Evolutionary conservation across 2,329 filamentous ascomycete genomes (phyloP).

Genomic region (Xylariomycetidae sp.): DNA sequence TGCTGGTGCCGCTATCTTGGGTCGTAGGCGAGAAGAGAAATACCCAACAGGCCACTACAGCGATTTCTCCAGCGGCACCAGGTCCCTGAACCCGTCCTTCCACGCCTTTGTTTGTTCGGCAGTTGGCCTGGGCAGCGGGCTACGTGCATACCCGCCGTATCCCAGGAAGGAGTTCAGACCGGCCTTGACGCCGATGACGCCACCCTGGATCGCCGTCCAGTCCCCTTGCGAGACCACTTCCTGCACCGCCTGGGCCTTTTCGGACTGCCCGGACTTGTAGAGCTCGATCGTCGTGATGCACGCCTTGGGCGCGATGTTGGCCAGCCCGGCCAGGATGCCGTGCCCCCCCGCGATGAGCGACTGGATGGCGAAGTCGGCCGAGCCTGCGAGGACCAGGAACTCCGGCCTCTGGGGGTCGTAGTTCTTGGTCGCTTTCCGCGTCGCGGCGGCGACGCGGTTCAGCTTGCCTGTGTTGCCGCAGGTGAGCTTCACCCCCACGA

Average conservation of each 20-base stretch:
- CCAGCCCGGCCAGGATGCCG: slow-evolving; percentile 68
- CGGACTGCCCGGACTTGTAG: slow-evolving; percentile 51
- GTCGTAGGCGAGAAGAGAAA: no score
- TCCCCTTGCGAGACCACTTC: slow-evolving; percentile 63
- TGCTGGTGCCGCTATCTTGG: no score
- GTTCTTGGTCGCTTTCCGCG: slow-evolving; percentile 37
- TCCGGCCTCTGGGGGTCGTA: slow-evolving; percentile 33
- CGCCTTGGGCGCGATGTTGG: slow-evolving; percentile 65
- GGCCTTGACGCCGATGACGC: slow-evolving; percentile 68
- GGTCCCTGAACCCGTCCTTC: slow-evolving; percentile 52
- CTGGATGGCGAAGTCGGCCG: slow-evolving; percentile 68
- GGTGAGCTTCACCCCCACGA: slow-evolving; percentile 65
- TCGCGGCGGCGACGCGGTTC: slow-evolving; percentile 56
- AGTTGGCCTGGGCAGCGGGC: slow-evolving; percentile 47
- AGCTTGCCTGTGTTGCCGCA: slow-evolving; percentile 68
- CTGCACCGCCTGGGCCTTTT: slow-evolving; percentile 60
- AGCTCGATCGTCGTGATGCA: slow-evolving; percentile 59
- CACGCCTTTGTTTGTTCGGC: slow-evolving; percentile 43
- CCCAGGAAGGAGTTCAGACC: slow-evolving; percentile 62
- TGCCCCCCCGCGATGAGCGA: slow-evolving; percentile 64
- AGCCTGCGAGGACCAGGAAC: slow-evolving; percentile 69
- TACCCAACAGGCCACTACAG: no score
- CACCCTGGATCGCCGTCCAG: slow-evolving; percentile 68
- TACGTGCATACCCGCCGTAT: slow-evolving; percentile 56
- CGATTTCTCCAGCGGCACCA: slow-evolving; percentile 47